Evolutionary conservation across 768 basidiomycete species (phyloP), one percentile per base, ranked within the genome.

Genomic region (Termitomyces sp.): DNA sequence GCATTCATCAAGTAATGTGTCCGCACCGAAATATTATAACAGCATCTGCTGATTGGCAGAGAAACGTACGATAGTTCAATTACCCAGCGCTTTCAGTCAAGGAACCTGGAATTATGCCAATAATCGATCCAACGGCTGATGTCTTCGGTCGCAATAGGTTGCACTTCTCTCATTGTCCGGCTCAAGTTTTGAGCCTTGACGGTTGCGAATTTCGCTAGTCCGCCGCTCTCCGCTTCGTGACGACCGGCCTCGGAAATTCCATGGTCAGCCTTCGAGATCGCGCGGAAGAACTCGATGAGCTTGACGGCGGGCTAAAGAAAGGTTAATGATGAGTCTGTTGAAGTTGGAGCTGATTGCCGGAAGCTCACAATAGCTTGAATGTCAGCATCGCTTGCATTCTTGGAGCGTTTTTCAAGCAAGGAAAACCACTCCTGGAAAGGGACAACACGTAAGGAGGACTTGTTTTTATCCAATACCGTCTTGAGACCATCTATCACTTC

Each of bases 281-380:
- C 38, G 7, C 72, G 73, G 69, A 75, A 73, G 61, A 75, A 76
- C 40, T 71, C 70, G 24, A 77, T 65, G 4, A 77, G 45, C 55
- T 77, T 75, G 49, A 75, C 68, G 0, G 69, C 75, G 15, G 76
- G 76, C 75, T 75, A 35, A 12, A 52, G 2, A 18, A 50, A n/a
- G 38, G 18, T 18, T 11, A n/a, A 18, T 9, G 13, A 38, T 52
- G n/a, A 46, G n/a, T 24, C 13, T 5, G 16, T 16, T 3, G 0
- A 16, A 55, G 39, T 33, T 39, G 7, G 8, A 7, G 7, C 11
- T 3, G 22, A 50, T 48, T 28, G 32, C 2, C 11, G 55, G 16
- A 22, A 33, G 51, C 63, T 55, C 42, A 63, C 63, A n/a, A 63
- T 39, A n/a, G 44, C 32, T 28, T 55, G 36, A 1, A 64, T 52